These are phyloP conservation scores for Mrakia blollopis DNA, from an alignment of 768 basidiomycete species.

Conservation along the genomic window DNA sequence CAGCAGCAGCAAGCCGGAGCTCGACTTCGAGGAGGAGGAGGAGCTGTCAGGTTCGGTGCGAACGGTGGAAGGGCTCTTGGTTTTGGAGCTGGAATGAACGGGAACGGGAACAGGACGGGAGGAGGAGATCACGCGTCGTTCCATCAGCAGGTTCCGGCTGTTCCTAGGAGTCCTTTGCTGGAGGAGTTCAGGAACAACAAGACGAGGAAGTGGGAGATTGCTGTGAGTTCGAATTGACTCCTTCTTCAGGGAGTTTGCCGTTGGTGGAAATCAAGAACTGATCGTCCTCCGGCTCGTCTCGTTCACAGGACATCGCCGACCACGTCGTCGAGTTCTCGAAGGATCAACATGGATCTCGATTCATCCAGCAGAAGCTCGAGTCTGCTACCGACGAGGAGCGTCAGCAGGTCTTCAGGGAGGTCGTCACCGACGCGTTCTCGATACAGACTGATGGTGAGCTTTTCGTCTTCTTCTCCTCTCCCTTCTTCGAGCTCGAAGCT, in stretches of 20 bases:
- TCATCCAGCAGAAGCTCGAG: slow-evolving; percentile 85
- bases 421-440: slow-evolving; percentile 48
- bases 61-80: slow-evolving; percentile 1
- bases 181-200: slow-evolving; percentile 83
- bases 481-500: neutral
- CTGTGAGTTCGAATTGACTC: slow-evolving; percentile 49
- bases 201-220: slow-evolving; percentile 71
- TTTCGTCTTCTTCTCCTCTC: neutral
- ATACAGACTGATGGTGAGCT: slow-evolving; percentile 30
- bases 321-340: slow-evolving; percentile 84
- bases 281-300: neutral
- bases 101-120: neutral
- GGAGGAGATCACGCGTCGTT: slow-evolving; percentile 3
- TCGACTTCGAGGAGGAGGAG: neutral
- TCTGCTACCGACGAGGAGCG: slow-evolving; percentile 71
- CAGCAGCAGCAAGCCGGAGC: slow-evolving; percentile 9
- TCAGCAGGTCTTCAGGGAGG: slow-evolving; percentile 76
- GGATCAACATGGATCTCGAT: slow-evolving; percentile 96
- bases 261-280: slow-evolving; percentile 71
- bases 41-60: slow-evolving; percentile 1
- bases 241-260: slow-evolving; percentile 16
- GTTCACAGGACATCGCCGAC: slow-evolving; percentile 70
- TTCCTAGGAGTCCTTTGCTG: slow-evolving; percentile 42
- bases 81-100: neutral
- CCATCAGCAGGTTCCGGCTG: neutral